Evolutionary conservation across 2,329 filamentous ascomycete genomes (phyloP).

Genomic region (Graphilbum ipis-grandicollis): DNA sequence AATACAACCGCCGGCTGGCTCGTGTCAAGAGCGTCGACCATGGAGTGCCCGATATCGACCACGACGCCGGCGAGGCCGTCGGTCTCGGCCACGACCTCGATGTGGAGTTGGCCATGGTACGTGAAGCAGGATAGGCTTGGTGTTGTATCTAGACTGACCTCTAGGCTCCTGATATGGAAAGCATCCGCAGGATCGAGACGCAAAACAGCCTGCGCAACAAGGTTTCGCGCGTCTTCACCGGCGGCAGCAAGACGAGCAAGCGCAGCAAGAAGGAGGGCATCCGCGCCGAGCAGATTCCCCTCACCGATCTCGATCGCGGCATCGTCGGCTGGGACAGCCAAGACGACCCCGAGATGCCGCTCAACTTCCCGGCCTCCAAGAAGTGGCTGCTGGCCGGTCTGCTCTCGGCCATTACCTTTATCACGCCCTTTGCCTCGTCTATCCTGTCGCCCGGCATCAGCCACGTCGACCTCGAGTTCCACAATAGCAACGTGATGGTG

Average conservation of each 20-base stretch:
- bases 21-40: not conserved
- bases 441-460: slow-evolving; percentile 34
- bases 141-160: no score
- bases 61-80: not conserved
- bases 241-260: no score
- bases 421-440: slow-evolving; percentile 48
- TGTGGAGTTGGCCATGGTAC: not conserved
- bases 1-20: not conserved
- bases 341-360: slow-evolving; percentile 38
- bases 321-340: slow-evolving; percentile 43
- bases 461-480: slow-evolving; percentile 26
- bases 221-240: no score
- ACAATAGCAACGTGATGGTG: slow-evolving; percentile 21
- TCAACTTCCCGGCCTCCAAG: slow-evolving; percentile 35
- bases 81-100: not conserved
- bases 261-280: no score
- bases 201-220: no score
- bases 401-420: slow-evolving; percentile 43
- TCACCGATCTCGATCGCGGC: slow-evolving; percentile 31
- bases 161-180: no score
- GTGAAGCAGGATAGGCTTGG: no score
- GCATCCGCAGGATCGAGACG: no score
- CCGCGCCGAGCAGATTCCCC: slow-evolving; percentile 17
- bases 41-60: not conserved
- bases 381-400: slow-evolving; percentile 42